Conservation (phyloP, 2,329 filamentous ascomycete genomes). For the Cladosporium sp. region DNA sequence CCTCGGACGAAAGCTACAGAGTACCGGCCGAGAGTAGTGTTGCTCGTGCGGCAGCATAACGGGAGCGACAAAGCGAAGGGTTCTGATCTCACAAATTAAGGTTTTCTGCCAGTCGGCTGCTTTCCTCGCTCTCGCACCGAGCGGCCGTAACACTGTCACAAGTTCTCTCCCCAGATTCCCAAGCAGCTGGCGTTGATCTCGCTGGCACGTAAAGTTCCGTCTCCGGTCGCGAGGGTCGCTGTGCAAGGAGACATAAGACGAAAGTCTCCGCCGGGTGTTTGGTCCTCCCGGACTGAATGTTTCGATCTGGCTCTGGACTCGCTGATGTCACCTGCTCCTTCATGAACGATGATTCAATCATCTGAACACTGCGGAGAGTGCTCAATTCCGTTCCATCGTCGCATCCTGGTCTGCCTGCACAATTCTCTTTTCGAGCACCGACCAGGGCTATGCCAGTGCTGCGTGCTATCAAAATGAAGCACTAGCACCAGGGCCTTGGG, state of each 20-base stretch:
- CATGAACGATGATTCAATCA: not conserved
- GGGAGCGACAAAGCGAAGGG: constrained; percentile 9
- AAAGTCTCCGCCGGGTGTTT: not conserved
- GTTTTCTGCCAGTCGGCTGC: constrained; percentile 14
- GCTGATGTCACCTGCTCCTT: not conserved
- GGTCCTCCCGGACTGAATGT: not conserved
- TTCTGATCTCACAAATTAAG: constrained; percentile 14
- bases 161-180: constrained; percentile 5
- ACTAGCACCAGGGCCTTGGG: not conserved
- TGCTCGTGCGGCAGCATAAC: constrained; percentile 9
- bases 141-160: constrained; percentile 2
- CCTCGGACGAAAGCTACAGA: constrained; percentile 9
- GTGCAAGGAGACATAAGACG: constrained; percentile 13
- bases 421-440: constrained; percentile 2
- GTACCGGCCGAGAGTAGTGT: constrained; percentile 17
- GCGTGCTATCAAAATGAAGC: not conserved
- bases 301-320: not conserved
- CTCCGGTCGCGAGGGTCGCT: constrained; percentile 17
- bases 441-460: not conserved
- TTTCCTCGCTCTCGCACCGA: constrained; percentile 13
- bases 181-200: not conserved
- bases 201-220: constrained; percentile 15
- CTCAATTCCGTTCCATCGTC: not conserved
- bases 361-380: not conserved
- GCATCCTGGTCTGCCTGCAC: not conserved